These are phyloP conservation scores for Papiliotrema nemorosa DNA, from an alignment of 1,284 basidiomycete species.

Conservation along the genomic window DNA sequence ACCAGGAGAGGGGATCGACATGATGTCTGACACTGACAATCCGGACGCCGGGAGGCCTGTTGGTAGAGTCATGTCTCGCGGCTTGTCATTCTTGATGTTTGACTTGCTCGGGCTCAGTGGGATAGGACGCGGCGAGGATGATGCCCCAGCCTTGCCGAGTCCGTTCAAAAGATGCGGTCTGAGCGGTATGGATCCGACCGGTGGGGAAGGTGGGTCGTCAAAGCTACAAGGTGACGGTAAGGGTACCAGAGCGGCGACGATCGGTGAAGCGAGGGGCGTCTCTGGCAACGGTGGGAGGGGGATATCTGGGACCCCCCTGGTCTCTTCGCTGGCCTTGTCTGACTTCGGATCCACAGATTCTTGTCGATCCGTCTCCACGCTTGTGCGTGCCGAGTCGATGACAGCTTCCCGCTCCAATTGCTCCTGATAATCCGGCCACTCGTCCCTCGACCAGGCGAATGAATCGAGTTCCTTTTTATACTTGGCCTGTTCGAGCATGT, in stretches of 20 bases:
- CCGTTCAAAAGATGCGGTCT: not conserved
- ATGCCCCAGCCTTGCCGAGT: not conserved
- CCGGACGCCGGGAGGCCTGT: constrained; percentile 25
- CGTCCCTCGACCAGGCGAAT: constrained; percentile 35
- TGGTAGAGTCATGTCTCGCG: constrained; percentile 15
- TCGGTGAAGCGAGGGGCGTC: not conserved
- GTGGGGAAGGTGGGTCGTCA: not conserved
- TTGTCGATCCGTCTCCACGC: not conserved
- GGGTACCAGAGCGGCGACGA: not conserved
- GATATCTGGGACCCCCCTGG: not conserved
- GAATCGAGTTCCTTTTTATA: constrained; percentile 27
- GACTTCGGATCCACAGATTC: not conserved
- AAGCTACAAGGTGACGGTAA: not conserved
- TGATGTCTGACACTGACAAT: constrained; percentile 29
- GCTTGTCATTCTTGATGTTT: not conserved
- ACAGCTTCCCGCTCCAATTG: not conserved
- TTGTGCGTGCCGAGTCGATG: too few relatives aligned
- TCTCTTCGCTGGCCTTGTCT: not conserved
- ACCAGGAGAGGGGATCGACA: constrained; percentile 24
- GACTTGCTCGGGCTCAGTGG: not conserved
- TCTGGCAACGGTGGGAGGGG: not conserved
- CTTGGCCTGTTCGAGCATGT: constrained; percentile 26
- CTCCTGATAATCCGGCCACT: not conserved
- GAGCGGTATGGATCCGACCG: too few relatives aligned
- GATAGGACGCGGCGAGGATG: constrained; percentile 8